Percentiles rank a stretch among this genome's conserved stretches.
These are phyloP conservation scores for Musa balbisiana DNA, from an alignment of 202 grass and related monocot species.

Conservation along the genomic window DNA sequence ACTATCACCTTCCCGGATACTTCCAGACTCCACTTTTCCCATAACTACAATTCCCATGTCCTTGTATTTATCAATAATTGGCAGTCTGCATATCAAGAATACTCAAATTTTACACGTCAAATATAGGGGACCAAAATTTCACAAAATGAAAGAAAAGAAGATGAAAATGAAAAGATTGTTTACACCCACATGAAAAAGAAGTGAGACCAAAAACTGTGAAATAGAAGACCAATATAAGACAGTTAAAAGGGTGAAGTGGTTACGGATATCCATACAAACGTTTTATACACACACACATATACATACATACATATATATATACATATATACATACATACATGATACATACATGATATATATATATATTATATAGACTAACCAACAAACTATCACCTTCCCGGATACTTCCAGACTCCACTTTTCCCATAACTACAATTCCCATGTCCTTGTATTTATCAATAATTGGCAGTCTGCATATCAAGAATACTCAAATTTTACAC, in stretches of 20 bases:
- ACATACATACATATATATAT: no score
- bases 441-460: conserved; percentile 98
- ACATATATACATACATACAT: no score
- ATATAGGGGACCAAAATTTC: background rate
- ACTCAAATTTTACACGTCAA: background rate
- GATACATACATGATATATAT: no score
- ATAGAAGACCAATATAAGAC: background rate
- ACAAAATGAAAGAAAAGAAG: background rate
- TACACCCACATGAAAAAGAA: background rate
- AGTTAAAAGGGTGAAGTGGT: no score
- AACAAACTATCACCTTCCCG: conserved; percentile 74
- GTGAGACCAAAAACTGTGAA: background rate
- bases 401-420: conserved; percentile 82
- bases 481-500: background rate
- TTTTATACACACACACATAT: no score
- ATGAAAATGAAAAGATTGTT: background rate
- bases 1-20: conserved; percentile 66
- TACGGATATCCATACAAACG: no score
- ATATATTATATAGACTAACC: no score
- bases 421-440: conserved; percentile 91
- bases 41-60: conserved; percentile 94
- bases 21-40: conserved; percentile 91
- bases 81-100: conserved; percentile 47
- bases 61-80: conserved; percentile 94
- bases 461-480: conserved; percentile 64